phyloP scores from a whole-genome alignment of 2,329 filamentous ascomycete species.

The Fusarium sacchari region DNA sequence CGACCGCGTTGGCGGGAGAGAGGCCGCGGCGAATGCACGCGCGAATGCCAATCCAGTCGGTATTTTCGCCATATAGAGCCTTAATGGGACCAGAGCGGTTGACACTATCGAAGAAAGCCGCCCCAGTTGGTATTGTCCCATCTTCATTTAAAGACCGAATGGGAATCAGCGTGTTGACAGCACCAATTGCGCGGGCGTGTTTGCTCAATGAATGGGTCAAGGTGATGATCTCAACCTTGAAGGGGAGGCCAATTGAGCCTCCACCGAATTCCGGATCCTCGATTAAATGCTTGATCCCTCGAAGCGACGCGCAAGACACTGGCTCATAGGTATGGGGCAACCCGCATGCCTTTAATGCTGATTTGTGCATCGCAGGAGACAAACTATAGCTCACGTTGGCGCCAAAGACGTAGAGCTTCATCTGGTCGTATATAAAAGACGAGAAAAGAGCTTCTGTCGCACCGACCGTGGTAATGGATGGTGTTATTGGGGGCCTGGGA shows the following conservation, averaged over 20 bases:
- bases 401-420: conserved; percentile 80
- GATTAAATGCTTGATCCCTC: conserved; percentile 71
- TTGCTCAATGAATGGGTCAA: conserved; percentile 75
- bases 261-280: conserved; percentile 76
- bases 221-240: conserved; percentile 78
- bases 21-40: conserved; percentile 77
- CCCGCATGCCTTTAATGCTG: conserved; percentile 73
- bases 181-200: conserved; percentile 79
- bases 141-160: conserved; percentile 69
- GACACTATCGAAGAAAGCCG: conserved; percentile 60
- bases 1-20: conserved; percentile 75
- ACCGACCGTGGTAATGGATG: conserved; percentile 66
- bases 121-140: conserved; percentile 65
- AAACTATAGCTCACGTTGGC: conserved; percentile 76
- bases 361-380: conserved; percentile 81
- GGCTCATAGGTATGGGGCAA: conserved; percentile 75
- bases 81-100: conserved; percentile 73
- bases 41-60: conserved; percentile 82
- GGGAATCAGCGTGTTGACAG: conserved; percentile 80
- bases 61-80: conserved; percentile 81
- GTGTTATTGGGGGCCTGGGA: conserved; percentile 38
- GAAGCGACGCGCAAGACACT: conserved; percentile 69
- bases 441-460: conserved; percentile 73
- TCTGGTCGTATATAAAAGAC: conserved; percentile 72
- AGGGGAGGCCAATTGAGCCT: conserved; percentile 76